phyloP scores from a whole-genome alignment of 345 rosid species.

The Euphorbia peplus region DNA sequence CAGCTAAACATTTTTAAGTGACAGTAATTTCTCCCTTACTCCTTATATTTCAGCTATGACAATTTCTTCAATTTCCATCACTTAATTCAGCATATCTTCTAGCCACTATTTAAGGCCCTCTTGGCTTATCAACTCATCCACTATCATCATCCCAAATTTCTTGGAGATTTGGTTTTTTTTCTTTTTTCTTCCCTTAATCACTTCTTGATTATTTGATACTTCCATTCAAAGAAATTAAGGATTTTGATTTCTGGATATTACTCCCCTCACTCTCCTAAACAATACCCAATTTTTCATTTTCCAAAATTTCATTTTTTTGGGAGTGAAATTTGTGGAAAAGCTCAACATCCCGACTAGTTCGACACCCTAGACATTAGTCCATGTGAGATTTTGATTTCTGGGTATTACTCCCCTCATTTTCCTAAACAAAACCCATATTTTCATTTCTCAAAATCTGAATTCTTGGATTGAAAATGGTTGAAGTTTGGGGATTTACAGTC shows the following conservation, averaged over 20 bases:
- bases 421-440: not conserved
- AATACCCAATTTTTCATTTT: not conserved
- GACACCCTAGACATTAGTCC: too few species aligned
- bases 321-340: too few species aligned
- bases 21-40: too few species aligned
- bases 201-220: too few species aligned
- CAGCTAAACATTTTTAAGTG: too few species aligned
- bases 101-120: not conserved
- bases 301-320: not conserved
- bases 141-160: not conserved
- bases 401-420: not conserved
- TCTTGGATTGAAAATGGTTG: slow-evolving; percentile 23
- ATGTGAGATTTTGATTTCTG: not conserved
- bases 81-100: not conserved
- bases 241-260: not conserved
- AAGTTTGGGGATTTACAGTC: slow-evolving; percentile 32
- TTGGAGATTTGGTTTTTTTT: not conserved
- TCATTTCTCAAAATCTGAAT: not conserved
- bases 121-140: too few species aligned
- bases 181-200: too few species aligned
- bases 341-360: too few species aligned
- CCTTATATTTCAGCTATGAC: not conserved
- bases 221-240: not conserved
- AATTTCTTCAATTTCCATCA: not conserved
- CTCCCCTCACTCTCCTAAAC: not conserved